phyloP scores from a whole-genome alignment of 2,329 filamentous ascomycete species.

The Clonostachys solani region DNA sequence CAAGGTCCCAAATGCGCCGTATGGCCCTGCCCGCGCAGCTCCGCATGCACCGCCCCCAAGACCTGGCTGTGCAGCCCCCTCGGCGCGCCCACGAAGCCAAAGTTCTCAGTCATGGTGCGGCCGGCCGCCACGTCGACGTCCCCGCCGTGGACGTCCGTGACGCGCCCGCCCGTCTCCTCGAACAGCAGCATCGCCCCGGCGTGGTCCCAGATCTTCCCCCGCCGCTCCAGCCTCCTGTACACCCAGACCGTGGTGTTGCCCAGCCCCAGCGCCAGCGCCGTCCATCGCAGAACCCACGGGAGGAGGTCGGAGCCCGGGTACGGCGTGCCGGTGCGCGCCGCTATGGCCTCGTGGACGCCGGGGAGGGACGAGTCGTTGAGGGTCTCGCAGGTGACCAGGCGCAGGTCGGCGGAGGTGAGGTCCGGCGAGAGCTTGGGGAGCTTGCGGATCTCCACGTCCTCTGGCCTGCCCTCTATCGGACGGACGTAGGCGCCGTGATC shows the following conservation, averaged over 20 bases:
- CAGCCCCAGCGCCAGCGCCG: conserved; percentile 43
- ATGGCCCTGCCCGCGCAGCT: conserved; percentile 46
- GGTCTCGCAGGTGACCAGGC: conserved; percentile 41
- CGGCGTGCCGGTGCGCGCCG: conserved; percentile 15
- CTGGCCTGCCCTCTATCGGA: conserved; percentile 22
- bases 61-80: conserved; percentile 35
- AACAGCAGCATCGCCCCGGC: conserved; percentile 56
- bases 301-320: conserved; percentile 48
- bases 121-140: conserved; percentile 44
- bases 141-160: conserved; percentile 50
- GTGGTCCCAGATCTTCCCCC: conserved; percentile 56
- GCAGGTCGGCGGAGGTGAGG: conserved; percentile 18
- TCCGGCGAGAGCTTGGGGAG: conserved; percentile 9
- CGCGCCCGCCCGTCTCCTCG: conserved; percentile 48
- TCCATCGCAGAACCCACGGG: conserved; percentile 55
- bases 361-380: conserved; percentile 42
- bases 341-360: conserved; percentile 39
- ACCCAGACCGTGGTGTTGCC: conserved; percentile 53
- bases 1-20: conserved; percentile 1
- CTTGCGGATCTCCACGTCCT: conserved; percentile 1
- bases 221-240: conserved; percentile 41
- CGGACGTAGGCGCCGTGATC: conserved; percentile 43
- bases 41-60: conserved; percentile 68
- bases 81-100: conserved; percentile 52
- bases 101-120: conserved; percentile 43